These are phyloP conservation scores for Simmondsia chinensis DNA, from an alignment of 148 eudicot genomes.

Conservation along the genomic window DNA sequence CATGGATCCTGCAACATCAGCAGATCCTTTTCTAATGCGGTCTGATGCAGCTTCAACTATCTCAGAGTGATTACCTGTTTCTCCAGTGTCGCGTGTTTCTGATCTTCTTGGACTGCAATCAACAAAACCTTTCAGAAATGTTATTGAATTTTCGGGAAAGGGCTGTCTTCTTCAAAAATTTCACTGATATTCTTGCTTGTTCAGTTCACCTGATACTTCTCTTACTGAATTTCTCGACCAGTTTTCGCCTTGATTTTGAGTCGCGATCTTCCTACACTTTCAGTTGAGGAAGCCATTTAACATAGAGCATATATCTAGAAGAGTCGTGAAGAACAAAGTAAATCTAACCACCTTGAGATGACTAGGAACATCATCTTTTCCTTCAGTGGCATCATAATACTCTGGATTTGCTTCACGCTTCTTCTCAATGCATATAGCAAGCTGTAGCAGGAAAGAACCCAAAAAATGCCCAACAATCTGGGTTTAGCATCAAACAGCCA, in stretches of 20 bases:
- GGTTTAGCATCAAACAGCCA: too few relatives aligned
- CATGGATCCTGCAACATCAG: constrained; percentile 54
- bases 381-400: constrained; percentile 32
- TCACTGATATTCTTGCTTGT: constrained; percentile 29
- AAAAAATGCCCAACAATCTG: too few relatives aligned
- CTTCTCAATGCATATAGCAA: constrained; percentile 81
- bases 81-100: constrained; percentile 16
- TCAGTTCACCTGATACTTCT: constrained; percentile 58
- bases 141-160: neutral
- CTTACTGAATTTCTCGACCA: neutral
- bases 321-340: neutral
- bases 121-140: too few relatives aligned
- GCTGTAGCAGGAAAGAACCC: constrained; percentile 22
- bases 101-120: constrained; percentile 20
- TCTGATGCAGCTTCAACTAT: constrained; percentile 23
- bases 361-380: constrained; percentile 23
- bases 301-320: constrained; percentile 1
- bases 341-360: constrained; percentile 20
- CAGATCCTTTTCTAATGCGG: constrained; percentile 55
- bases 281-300: constrained; percentile 2
- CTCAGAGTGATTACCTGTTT: constrained; percentile 12
- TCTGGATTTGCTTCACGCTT: constrained; percentile 42
- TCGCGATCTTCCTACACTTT: constrained; percentile 36
- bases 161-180: neutral
- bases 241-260: too few relatives aligned